Evolutionary conservation across 805 yeast species (phyloP).

Genomic region (Metschnikowia gelsemii): DNA sequence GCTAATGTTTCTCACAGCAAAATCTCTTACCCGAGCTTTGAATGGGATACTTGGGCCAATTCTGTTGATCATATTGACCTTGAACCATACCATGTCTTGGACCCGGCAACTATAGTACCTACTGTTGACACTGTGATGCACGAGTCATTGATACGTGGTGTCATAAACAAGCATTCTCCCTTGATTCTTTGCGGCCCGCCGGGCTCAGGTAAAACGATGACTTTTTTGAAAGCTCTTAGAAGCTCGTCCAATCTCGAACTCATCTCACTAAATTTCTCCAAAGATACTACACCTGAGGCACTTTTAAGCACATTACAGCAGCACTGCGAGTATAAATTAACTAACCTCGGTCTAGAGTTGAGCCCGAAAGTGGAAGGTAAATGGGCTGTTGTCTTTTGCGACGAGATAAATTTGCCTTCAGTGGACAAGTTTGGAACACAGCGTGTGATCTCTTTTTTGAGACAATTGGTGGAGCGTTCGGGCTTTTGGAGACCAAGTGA

Average conservation of each 20-base stretch:
- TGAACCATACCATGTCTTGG: slow-evolving; percentile 57
- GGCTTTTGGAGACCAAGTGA: slow-evolving; percentile 76
- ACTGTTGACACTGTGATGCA: slow-evolving; percentile 76
- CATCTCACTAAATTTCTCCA: slow-evolving; percentile 76
- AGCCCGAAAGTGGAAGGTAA: slow-evolving; percentile 61
- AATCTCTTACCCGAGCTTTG: slow-evolving; percentile 44
- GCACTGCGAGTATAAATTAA: slow-evolving; percentile 58
- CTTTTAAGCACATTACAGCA: slow-evolving; percentile 69
- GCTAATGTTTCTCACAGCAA: slow-evolving; percentile 40
- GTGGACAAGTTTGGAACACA: slow-evolving; percentile 74
- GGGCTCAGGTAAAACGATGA: slow-evolving; percentile 96
- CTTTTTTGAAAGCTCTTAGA: slow-evolving; percentile 66
- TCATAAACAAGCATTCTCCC: slow-evolving; percentile 57
- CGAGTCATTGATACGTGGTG: slow-evolving; percentile 55
- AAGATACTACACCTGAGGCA: slow-evolving; percentile 65
- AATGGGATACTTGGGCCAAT: slow-evolving; percentile 45
- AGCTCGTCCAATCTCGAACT: slow-evolving; percentile 57
- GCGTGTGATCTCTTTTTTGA: slow-evolving; percentile 61
- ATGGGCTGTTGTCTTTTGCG: slow-evolving; percentile 83
- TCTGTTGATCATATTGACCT: slow-evolving; percentile 45
- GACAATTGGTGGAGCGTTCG: slow-evolving; percentile 67
- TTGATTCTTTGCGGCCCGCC: slow-evolving; percentile 91
- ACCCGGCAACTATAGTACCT: slow-evolving; percentile 68
- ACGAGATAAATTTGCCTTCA: slow-evolving; percentile 83
- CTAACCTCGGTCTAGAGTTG: slow-evolving; percentile 51